These are phyloP conservation scores for Neurospora sp. DNA, from an alignment of 495 filamentous ascomycete species.

Conservation along the genomic window DNA sequence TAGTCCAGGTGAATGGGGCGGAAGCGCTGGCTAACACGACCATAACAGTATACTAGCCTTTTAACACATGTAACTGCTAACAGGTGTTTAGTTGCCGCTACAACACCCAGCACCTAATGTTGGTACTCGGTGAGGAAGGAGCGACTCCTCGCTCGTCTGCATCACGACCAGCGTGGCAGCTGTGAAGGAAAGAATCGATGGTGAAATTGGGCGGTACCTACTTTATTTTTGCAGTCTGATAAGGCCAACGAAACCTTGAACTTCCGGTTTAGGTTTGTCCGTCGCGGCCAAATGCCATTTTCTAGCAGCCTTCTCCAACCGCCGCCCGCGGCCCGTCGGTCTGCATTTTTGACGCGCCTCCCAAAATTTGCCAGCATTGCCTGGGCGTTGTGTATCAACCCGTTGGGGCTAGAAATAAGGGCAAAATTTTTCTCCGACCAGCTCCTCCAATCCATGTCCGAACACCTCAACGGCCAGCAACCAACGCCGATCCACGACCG, in stretches of 20 bases:
- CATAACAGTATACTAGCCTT: background rate
- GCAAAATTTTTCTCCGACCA: conserved; percentile 33
- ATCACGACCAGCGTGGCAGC: background rate
- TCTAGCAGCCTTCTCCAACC: background rate
- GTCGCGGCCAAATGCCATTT: background rate
- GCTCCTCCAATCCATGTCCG: conserved; percentile 9
- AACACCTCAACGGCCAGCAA: conserved; percentile 5
- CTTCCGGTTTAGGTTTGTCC: background rate
- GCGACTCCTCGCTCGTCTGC: background rate
- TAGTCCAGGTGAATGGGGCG: background rate
- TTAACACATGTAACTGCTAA: background rate
- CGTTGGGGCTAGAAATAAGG: conserved; percentile 37
- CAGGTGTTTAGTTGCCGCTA: background rate
- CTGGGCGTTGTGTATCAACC: conserved; percentile 31
- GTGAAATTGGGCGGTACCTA: background rate
- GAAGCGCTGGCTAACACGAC: background rate
- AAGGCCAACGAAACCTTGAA: background rate
- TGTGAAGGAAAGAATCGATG: background rate
- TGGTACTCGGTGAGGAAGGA: background rate
- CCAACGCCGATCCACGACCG: conserved; percentile 5
- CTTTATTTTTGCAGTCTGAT: background rate
- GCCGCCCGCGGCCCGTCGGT: background rate
- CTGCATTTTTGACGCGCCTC: background rate
- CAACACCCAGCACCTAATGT: background rate
- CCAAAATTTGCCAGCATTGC: conserved; percentile 3